Evolutionary conservation across 257 asterid species (phyloP), one percentile per base, ranked within the genome.

Genomic region (Sherardia arvensis): DNA sequence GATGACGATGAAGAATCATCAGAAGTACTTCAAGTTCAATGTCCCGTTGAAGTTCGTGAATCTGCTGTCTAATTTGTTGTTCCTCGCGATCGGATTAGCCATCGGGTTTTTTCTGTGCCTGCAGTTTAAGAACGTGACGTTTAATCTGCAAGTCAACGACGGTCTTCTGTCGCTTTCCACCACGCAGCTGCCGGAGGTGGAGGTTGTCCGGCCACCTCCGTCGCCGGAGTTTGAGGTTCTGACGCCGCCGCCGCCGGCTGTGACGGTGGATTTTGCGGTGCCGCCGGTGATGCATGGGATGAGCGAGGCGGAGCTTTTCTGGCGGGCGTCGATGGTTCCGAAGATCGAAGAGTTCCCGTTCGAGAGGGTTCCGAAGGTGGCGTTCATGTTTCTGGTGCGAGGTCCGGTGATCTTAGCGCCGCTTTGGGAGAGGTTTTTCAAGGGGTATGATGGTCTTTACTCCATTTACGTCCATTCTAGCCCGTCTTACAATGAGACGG

Each of bases 271-370:
- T 0, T 63, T 53, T 12, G 30, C 74, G 3, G 30, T 59, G 66
- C 67, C 74, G 30, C 78, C 78, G 26, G 28, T 78, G 22, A 33
- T 71, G 79, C 94, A 85, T 53, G 82, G 66, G 18, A 78, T 91
- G 94, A 65, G 40, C 60, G 94, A 91, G 17, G 63, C 77, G 12
- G 84, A 88, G 65, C 79, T 91, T 36, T 12, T 84, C 28, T 78
- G 87, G 91, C 72, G 73, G 69, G 80, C 83, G 26, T 80, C 85
- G 51, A 77, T 80, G 85, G 7, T 48, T 28, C 82, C 85, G 10
- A 80, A 57, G 32, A 70, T 80, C 28, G 65, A 64, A 43, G 79
- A 77, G 23, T 69, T 63, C 53, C 82, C 83, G 26, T 71, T 71
- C 28, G 1, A 69, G 38, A 54, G 66, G 18, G 71, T 64, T 12